Conservation (phyloP, 2,329 filamentous ascomycete genomes). For the Ophiostoma himal-ulmi region DNA sequence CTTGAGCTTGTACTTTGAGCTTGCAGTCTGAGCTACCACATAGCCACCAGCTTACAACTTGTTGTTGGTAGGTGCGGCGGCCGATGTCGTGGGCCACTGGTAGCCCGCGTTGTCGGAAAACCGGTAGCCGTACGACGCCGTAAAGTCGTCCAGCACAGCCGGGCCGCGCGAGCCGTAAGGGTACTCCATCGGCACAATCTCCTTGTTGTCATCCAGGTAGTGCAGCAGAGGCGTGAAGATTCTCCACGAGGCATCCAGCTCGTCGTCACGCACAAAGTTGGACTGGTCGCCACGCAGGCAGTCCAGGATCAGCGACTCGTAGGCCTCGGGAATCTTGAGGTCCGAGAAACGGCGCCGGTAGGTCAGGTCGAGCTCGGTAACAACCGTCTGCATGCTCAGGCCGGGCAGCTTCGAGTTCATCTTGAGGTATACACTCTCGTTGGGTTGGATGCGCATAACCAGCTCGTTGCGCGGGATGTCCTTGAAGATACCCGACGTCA, state of each 20-base stretch:
- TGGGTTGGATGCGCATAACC: constrained; percentile 97
- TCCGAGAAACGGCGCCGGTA: constrained; percentile 98
- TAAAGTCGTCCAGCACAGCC: constrained; percentile 95
- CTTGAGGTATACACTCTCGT: constrained; percentile 99
- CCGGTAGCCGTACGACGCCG: constrained; percentile 95
- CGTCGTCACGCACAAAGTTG: constrained; percentile 96
- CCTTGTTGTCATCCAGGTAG: constrained; percentile 98
- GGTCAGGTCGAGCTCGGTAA: constrained; percentile 95
- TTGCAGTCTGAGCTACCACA: neutral
- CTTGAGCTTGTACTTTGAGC: neutral
- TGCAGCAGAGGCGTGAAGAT: constrained; percentile 96
- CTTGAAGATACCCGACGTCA: constrained; percentile 99
- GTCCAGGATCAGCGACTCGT: constrained; percentile 95
- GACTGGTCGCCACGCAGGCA: constrained; percentile 98
- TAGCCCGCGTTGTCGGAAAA: constrained; percentile 96
- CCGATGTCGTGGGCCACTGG: constrained; percentile 82
- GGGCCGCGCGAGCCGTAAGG: constrained; percentile 97
- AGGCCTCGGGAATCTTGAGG: constrained; percentile 98
- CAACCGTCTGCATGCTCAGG: constrained; percentile 98
- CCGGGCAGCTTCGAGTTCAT: constrained; percentile 99
- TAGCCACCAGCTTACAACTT: constrained; percentile 60
- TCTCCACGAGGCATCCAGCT: constrained; percentile 95
- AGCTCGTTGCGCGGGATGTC: constrained; percentile 99
- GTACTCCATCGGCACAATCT: constrained; percentile 99
- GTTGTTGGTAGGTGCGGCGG: constrained; percentile 53